A percentile compares a stretch with the other conserved stretches of the same genome.
Conservation (phyloP, 352 stramenopile genomes). For the Blastocystis sp. region DNA sequence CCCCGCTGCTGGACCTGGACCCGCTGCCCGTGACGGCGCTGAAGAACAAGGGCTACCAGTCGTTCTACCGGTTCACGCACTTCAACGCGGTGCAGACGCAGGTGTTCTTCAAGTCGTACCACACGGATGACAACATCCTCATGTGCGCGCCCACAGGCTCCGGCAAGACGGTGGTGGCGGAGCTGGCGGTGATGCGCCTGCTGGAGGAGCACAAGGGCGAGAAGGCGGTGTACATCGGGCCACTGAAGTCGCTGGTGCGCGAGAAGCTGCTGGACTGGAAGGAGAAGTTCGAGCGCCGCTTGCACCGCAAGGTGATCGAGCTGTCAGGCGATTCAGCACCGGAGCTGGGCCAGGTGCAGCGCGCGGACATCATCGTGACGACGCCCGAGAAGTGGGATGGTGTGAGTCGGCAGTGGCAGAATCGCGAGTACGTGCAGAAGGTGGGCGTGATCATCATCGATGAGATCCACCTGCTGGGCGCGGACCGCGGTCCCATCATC, state of each 20-base stretch:
- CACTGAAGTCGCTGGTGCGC: slow-evolving; percentile 90
- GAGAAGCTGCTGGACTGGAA: slow-evolving; percentile 94
- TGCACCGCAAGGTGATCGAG: slow-evolving; percentile 84
- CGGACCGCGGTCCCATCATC: slow-evolving; percentile 88
- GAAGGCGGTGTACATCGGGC: slow-evolving; percentile 94
- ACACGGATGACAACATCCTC: slow-evolving; percentile 89
- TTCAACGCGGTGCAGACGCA: slow-evolving; percentile 96
- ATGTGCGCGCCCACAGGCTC: slow-evolving; percentile 90
- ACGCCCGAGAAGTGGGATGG: slow-evolving; percentile 97
- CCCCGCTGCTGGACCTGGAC: slow-evolving; percentile 86
- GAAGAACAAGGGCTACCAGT: slow-evolving; percentile 81
- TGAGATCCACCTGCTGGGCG: slow-evolving; percentile 93
- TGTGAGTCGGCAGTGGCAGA: slow-evolving; percentile 84
- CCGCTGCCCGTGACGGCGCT: slow-evolving; percentile 88
- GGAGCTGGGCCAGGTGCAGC: slow-evolving; percentile 83
- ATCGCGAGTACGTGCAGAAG: slow-evolving; percentile 78
- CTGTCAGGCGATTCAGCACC: slow-evolving; percentile 92
- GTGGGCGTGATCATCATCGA: slow-evolving; percentile 89
- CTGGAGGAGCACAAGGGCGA: slow-evolving; percentile 75
- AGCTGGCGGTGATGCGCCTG: slow-evolving; percentile 92
- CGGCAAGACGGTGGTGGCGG: slow-evolving; percentile 92
- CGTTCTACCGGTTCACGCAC: slow-evolving; percentile 73
- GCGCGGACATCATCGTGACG: slow-evolving; percentile 91
- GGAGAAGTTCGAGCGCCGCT: slow-evolving; percentile 81
- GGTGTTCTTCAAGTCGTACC: slow-evolving; percentile 92